Percentiles rank a stretch among this genome's conserved stretches.
Conservation (phyloP, 345 rosid species). For the Hypericum perforatum region DNA sequence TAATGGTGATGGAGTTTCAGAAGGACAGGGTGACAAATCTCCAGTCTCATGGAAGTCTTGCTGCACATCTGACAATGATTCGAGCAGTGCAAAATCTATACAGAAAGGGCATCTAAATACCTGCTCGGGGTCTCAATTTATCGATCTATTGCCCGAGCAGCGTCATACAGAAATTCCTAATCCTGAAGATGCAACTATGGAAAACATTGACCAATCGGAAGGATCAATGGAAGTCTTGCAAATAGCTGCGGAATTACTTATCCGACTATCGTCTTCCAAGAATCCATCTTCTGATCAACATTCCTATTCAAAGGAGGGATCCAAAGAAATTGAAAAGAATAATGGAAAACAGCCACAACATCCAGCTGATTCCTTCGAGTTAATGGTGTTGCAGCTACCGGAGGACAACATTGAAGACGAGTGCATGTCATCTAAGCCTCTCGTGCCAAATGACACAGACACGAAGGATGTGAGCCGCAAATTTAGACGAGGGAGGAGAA, state of each 20-base stretch:
- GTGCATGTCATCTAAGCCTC: conserved; percentile 46
- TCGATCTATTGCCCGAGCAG: conserved; percentile 10
- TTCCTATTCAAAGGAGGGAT: conserved; percentile 13
- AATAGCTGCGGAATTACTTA: conserved; percentile 55
- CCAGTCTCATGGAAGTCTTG: conserved; percentile 26
- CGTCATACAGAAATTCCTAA: conserved; percentile 17
- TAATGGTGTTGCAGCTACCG: conserved; percentile 34
- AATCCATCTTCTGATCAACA: conserved; percentile 18
- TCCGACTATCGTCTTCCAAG: conserved; percentile 25
- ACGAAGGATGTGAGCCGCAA: conserved; percentile 41
- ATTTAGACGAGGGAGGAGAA: conserved; percentile 66
- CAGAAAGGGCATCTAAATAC: conserved; percentile 13
- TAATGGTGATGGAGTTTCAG: conserved; percentile 12
- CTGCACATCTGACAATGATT: conserved; percentile 26
- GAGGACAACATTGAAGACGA: conserved; percentile 40
- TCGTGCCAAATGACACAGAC: conserved; percentile 28
- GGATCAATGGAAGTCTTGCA: conserved; percentile 28
- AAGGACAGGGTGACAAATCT: conserved; percentile 10
- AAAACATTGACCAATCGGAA: conserved; percentile 13
- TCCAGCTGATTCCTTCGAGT: conserved; percentile 55
- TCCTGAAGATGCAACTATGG: conserved; percentile 9
- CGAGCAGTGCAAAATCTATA: conserved; percentile 19
- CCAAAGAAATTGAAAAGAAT: conserved; percentile 17
- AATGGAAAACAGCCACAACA: conserved; percentile 21
- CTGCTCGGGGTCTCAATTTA: conserved; percentile 11